Evolutionary conservation across 2,329 filamentous ascomycete genomes (phyloP).

Genomic region (Sporothrix humicola): DNA sequence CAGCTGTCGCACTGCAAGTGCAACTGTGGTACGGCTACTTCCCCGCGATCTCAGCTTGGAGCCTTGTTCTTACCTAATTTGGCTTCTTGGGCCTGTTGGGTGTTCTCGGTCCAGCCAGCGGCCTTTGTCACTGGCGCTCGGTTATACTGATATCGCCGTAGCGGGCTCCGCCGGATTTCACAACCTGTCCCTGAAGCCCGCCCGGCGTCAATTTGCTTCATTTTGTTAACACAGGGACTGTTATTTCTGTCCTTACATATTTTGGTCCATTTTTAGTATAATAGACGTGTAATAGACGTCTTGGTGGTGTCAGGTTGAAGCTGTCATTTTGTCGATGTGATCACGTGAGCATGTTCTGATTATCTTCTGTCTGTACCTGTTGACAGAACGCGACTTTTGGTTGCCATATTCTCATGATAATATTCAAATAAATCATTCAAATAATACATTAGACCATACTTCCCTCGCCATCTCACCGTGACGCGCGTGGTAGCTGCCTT

Average conservation of each 20-base stretch:
- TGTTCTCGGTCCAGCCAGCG: background rate
- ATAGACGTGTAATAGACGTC: background rate
- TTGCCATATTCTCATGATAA: background rate
- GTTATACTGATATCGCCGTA: slow-evolving; percentile 28
- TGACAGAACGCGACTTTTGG: too few species aligned
- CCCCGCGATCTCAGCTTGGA: slow-evolving; percentile 30
- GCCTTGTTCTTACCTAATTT: background rate
- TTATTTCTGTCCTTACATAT: background rate
- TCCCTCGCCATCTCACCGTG: background rate
- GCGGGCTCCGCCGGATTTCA: slow-evolving; percentile 13
- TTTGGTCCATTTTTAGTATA: too few species aligned
- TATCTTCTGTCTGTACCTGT: too few species aligned
- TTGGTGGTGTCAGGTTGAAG: background rate
- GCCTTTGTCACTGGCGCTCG: slow-evolving; percentile 16
- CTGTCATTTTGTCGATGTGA: background rate
- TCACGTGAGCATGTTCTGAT: slow-evolving; percentile 3
- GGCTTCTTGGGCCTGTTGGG: background rate
- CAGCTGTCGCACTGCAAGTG: slow-evolving; percentile 12
- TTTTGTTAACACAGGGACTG: background rate
- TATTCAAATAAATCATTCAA: background rate
- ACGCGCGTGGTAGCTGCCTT: slow-evolving; percentile 34
- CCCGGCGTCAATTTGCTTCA: background rate
- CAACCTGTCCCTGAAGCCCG: background rate
- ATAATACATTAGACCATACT: background rate
- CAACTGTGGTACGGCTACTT: slow-evolving; percentile 19